A percentile compares a stretch with the other conserved stretches of the same genome.
Evolutionary conservation across 495 filamentous ascomycete genomes (phyloP).

Genomic region (Talaromyces stipitatus): DNA sequence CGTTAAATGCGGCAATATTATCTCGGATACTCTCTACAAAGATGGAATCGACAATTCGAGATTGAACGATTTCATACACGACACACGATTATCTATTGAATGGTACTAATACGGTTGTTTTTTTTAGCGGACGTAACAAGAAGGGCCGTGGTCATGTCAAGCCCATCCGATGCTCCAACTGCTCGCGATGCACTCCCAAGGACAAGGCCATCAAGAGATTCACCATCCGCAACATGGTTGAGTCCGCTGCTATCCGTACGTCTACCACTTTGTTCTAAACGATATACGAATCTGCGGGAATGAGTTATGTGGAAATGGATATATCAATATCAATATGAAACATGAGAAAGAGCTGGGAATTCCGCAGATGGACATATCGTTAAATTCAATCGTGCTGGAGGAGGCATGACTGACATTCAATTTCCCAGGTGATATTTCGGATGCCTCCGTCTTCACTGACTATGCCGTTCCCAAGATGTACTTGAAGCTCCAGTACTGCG

Average conservation of each 20-base stretch:
- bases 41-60: slow-evolving; percentile 1
- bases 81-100: not conserved
- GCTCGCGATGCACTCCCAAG: slow-evolving; percentile 98
- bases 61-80: not conserved
- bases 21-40: too few species aligned
- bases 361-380: not conserved
- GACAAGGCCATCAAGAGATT: slow-evolving; percentile 99
- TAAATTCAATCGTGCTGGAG: not conserved
- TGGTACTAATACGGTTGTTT: slow-evolving; percentile 2
- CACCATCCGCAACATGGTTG: slow-evolving; percentile 99
- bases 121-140: slow-evolving; percentile 91
- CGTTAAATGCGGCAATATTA: not conserved
- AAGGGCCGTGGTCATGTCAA: slow-evolving; percentile 99
- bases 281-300: not conserved
- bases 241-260: slow-evolving; percentile 98
- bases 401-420: not conserved
- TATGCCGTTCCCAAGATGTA: slow-evolving; percentile 99
- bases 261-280: slow-evolving; percentile 20
- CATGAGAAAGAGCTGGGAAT: not conserved
- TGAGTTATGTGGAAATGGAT: not conserved
- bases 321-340: not conserved
- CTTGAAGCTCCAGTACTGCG: slow-evolving; percentile 99
- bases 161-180: slow-evolving; percentile 99
- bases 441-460: slow-evolving; percentile 97
- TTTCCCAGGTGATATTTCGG: slow-evolving; percentile 91